Evolutionary conservation across 352 stramenopile species (phyloP).

Genomic region (Phytophthora sojae): DNA sequence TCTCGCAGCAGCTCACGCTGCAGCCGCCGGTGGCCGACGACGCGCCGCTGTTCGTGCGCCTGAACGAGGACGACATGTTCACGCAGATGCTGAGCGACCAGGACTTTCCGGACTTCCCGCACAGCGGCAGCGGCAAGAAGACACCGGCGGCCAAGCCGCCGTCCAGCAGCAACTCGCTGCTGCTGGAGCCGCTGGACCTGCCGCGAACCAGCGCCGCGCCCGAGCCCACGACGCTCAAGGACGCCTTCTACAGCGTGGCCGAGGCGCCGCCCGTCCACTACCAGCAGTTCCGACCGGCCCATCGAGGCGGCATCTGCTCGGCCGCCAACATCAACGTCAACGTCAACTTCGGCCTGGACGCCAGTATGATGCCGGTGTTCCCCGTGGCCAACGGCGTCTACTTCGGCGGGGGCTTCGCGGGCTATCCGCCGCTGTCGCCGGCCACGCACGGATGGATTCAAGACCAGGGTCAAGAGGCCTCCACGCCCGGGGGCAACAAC

Average conservation of each 20-base stretch:
- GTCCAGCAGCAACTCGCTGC: conserved; percentile 23
- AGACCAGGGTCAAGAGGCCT: conserved; percentile 11
- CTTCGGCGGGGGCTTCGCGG: conserved; percentile 2
- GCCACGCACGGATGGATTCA: conserved; percentile 25
- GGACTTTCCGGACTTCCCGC: conserved; percentile 47
- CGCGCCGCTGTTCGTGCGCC: conserved; percentile 33
- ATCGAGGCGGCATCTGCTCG: conserved; percentile 11
- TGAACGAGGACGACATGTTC: conserved; percentile 60
- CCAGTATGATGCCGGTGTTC: conserved; percentile 41
- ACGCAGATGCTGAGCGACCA: conserved; percentile 55
- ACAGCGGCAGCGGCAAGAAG: no score
- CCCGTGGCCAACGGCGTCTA: conserved; percentile 23
- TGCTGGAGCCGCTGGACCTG: conserved; percentile 51
- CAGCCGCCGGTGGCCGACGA: conserved; percentile 28
- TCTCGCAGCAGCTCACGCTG: conserved; percentile 24
- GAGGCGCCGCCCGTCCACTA: conserved; percentile 1
- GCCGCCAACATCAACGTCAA: background rate
- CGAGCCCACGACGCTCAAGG: conserved; percentile 12
- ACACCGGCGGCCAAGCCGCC: conserved; percentile 13
- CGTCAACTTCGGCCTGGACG: conserved; percentile 29
- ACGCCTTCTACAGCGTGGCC: conserved; percentile 27
- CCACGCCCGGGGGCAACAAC: conserved; percentile 5
- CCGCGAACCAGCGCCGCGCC: conserved; percentile 15
- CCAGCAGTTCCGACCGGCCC: conserved; percentile 7
- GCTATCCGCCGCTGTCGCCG: conserved; percentile 14